Conservation (phyloP, 1,284 basidiomycete genomes). For the Irpex sp. region DNA sequence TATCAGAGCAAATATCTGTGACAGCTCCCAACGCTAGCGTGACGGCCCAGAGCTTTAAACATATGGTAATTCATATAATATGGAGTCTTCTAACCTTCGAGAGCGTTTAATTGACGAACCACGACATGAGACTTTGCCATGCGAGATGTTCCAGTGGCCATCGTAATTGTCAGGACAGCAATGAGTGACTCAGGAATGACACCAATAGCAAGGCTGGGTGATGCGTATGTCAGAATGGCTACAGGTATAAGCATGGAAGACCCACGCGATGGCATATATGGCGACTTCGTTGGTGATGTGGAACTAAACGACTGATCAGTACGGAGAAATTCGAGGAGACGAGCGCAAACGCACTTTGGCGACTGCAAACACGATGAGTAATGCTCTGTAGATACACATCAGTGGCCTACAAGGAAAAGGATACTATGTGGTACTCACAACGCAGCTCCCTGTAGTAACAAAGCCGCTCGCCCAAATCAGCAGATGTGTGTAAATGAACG, state of each 20-base stretch:
- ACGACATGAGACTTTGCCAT: conserved; percentile 51
- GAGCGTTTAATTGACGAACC: conserved; percentile 48
- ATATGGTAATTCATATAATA: no score
- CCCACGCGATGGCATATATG: conserved; percentile 39
- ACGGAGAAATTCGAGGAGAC: not conserved
- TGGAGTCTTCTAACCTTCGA: conserved; percentile 32
- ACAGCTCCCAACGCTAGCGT: conserved; percentile 33
- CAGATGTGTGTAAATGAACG: conserved; percentile 48
- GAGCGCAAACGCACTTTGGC: conserved; percentile 18
- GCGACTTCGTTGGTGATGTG: conserved; percentile 40
- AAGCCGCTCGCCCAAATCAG: conserved; percentile 33
- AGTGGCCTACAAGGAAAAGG: not conserved
- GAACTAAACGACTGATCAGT: conserved; percentile 38
- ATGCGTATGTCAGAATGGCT: not conserved
- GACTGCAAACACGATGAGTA: not conserved
- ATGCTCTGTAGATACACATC: not conserved
- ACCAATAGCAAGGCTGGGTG: conserved; percentile 28
- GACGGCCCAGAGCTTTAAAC: not conserved
- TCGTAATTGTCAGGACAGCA: conserved; percentile 40
- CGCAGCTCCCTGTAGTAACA: not conserved
- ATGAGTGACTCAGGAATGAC: conserved; percentile 42
- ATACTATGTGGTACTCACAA: not conserved
- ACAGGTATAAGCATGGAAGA: not conserved
- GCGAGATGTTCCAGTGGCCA: conserved; percentile 48
- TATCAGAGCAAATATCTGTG: conserved; percentile 62